Evolutionary conservation across 352 stramenopile species (phyloP), one percentile per base, ranked within the genome.

Genomic region (Globisporangium cylindrosporum): DNA sequence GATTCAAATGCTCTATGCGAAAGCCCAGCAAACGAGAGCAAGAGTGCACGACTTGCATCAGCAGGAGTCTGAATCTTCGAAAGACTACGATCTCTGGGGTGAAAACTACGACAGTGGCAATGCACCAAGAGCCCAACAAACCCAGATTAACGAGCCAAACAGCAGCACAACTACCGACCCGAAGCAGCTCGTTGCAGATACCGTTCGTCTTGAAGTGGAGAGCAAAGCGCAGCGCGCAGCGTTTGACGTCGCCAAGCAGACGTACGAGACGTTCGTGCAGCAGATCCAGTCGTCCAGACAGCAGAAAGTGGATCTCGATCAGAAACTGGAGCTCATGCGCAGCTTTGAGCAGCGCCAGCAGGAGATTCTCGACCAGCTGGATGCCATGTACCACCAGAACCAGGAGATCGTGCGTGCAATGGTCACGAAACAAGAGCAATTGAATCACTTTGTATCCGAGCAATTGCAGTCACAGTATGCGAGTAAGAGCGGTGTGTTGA

Each of bases 301-400:
- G 64, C 69, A 76, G 29, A 83, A 82, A 58, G 60, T 72, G 46
- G 67, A 80, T 4, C 69, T 86, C 4, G 72, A 82, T 4, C 29
- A 77, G n/a, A 79, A 83, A 43, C 59, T 86, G 4, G 74, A 76
- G 34, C 67, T 81, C 34, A 76, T 86, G 66, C 73, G 72, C 49
- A 76, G 46, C 24, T 86, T 86, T 51, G 74, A 81, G 4, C 71
- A 75, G 14, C 76, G 78, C 1, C 78, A 86, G 63, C 58, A 72
- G 18, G 65, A 76, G 29, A 75, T 86, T 24, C 66, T 86, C 4
- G 43, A 54, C 25, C 70, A 80, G 4, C 79, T 83, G 34, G 62
- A 74, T 27, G 43, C 58, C 20, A 73, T 80, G 38, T 72, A 68
- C 34, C 25, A 59, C 2, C 69, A 78, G 24, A 83, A 83, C 55